Evolutionary conservation across 148 eudicot species (phyloP).

Genomic region (Amaranthus hypochondriacus): DNA sequence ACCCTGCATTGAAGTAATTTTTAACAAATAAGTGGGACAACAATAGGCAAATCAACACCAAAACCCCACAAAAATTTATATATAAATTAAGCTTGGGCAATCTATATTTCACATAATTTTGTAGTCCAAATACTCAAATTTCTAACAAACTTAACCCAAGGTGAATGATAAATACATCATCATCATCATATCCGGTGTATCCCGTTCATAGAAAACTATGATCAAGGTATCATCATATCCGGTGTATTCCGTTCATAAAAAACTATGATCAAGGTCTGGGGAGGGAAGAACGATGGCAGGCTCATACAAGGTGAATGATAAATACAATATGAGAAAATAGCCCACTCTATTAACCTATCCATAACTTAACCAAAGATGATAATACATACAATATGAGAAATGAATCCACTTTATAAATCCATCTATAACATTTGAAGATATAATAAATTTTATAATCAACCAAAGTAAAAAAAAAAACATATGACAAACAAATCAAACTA

Average conservation of each 20-base stretch:
- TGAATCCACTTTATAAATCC: not conserved
- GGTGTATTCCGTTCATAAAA: no score
- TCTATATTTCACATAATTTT: no score
- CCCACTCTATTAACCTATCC: not conserved
- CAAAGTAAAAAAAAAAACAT: not conserved
- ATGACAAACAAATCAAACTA: not conserved
- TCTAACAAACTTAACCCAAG: not conserved
- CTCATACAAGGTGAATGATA: not conserved
- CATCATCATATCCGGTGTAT: no score
- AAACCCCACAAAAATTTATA: not conserved
- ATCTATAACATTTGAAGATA: not conserved
- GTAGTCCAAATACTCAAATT: not conserved
- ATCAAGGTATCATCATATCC: no score
- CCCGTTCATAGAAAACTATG: no score
- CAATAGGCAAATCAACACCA: not conserved
- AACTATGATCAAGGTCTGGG: no score
- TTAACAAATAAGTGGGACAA: not conserved
- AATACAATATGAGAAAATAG: slow-evolving; percentile 3
- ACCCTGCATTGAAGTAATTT: slow-evolving; percentile 5
- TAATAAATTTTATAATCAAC: not conserved
- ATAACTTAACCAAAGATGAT: no score
- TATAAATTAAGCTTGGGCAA: not conserved
- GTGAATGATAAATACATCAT: not conserved
- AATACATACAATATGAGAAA: not conserved
- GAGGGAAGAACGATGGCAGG: no score